Conservation (phyloP, 2,329 filamentous ascomycete genomes). For the Rachicladosporium sp. region DNA sequence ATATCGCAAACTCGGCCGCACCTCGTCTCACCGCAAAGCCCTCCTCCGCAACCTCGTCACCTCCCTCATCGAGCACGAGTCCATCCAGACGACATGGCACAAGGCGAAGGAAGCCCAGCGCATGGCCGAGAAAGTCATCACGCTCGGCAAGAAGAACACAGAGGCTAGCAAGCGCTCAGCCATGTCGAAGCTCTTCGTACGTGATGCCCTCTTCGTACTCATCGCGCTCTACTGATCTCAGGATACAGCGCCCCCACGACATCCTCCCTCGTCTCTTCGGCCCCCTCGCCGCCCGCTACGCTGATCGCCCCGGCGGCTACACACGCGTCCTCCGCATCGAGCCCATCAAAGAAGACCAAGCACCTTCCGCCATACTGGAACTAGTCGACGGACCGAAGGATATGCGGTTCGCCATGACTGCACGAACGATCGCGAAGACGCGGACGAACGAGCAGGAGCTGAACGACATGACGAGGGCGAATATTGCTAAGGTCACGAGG, state of each 20-base stretch:
- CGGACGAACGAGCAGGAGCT: slow-evolving; percentile 40
- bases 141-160: slow-evolving; percentile 84
- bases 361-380: slow-evolving; percentile 79
- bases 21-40: slow-evolving; percentile 77
- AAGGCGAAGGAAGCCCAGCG: slow-evolving; percentile 97
- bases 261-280: slow-evolving; percentile 81
- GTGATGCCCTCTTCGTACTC: not conserved
- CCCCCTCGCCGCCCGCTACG: slow-evolving; percentile 67
- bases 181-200: slow-evolving; percentile 66
- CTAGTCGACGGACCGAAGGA: slow-evolving; percentile 90
- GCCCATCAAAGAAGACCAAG: slow-evolving; percentile 77
- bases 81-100: slow-evolving; percentile 86
- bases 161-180: slow-evolving; percentile 65
- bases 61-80: slow-evolving; percentile 83
- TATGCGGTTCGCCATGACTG: slow-evolving; percentile 89
- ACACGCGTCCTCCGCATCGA: slow-evolving; percentile 89
- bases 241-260: slow-evolving; percentile 48
- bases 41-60: slow-evolving; percentile 93
- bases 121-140: slow-evolving; percentile 87
- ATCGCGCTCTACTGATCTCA: not conserved
- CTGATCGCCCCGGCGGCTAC: slow-evolving; percentile 73
- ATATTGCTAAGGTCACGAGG: slow-evolving; percentile 71
- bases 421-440: slow-evolving; percentile 59
- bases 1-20: slow-evolving; percentile 78
- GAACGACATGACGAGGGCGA: slow-evolving; percentile 61